Evolutionary conservation across 1,284 basidiomycete species (phyloP).

Genomic region (Exobasidium rhododendri): DNA sequence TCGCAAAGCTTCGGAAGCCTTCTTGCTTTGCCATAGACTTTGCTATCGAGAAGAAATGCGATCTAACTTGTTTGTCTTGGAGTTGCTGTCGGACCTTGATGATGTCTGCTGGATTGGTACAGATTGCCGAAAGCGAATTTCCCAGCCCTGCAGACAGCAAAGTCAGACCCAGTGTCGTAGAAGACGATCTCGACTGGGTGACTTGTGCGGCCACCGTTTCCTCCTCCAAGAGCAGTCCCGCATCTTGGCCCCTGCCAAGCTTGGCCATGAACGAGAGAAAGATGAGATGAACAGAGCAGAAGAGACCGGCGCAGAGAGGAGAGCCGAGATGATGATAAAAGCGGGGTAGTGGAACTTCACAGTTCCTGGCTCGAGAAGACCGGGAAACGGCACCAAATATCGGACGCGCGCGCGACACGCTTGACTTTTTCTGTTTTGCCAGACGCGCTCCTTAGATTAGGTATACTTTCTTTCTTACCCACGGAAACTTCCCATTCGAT

Average conservation of each 20-base stretch:
- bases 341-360: no score
- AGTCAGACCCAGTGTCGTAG: slow-evolving; percentile 14
- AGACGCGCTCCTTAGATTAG: no score
- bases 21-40: slow-evolving; percentile 27
- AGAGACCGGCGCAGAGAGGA: no score
- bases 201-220: neutral
- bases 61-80: slow-evolving; percentile 21
- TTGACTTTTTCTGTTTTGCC: no score
- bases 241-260: neutral
- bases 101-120: slow-evolving; percentile 40
- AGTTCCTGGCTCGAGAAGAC: no score
- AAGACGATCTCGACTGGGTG: neutral
- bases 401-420: no score
- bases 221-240: neutral
- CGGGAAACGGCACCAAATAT: no score
- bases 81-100: slow-evolving; percentile 46
- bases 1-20: slow-evolving; percentile 28
- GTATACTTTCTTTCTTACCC: no score
- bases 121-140: slow-evolving; percentile 35
- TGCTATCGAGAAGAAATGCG: slow-evolving; percentile 26
- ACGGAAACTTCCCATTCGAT: no score
- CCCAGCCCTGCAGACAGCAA: slow-evolving; percentile 35
- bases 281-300: no score
- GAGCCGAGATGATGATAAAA: no score
- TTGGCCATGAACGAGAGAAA: neutral